Base-by-base conservation (phyloP, 306 rosid species). In the Cyclanthera cordifolia region DNA sequence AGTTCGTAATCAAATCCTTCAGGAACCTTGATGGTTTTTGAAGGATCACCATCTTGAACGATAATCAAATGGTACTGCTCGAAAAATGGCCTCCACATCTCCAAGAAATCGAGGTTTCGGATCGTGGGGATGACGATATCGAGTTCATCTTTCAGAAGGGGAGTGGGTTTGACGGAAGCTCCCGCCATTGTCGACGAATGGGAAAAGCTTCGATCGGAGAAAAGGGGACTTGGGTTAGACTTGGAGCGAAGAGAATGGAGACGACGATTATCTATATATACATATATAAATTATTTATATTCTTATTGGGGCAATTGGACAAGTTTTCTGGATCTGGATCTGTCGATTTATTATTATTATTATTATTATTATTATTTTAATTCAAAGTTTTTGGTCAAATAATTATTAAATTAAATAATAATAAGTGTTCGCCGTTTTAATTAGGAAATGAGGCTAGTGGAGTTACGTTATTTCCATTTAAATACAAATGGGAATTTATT, bases 1-100 rank as follows among this genome's bases (percentile, higher is more conserved):
- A 82, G 83, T 74, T 83, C 85, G 39, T 80, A 80, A 47, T 83
- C 82, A 57, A 75, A 83, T 4, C 82, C 85, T 2, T 80, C 70
- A 0, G 87, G 82, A 6, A 80, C 77, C 25, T 47, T 54, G 32
- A 78, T 78, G 25, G 45, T 64, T 67, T 74, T 79, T 5, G 79
- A 34, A 0, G 82, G 82, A 51, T 71, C 79, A n/a, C 82, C 82
- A 14, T 79, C 82, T 55, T 79, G 79, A 64, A 79, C 76, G 9
- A 79, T 79, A 56, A 79, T 79, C 70, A 79, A 69, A 19, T 79
- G 82, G 37, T 79, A 79, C 14, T 60, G 67, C 32, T 79, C 76
- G 66, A 79, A 74, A 10, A 79, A 79, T 4, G 82, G 82, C 20
- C 82, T 72, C 82, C 79, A 74, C 82, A 79, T 79, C 76, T 74